Percentiles rank a stretch among this genome's conserved stretches.
Evolutionary conservation across 805 yeast species (phyloP).

Genomic region (Candida argentea): DNA sequence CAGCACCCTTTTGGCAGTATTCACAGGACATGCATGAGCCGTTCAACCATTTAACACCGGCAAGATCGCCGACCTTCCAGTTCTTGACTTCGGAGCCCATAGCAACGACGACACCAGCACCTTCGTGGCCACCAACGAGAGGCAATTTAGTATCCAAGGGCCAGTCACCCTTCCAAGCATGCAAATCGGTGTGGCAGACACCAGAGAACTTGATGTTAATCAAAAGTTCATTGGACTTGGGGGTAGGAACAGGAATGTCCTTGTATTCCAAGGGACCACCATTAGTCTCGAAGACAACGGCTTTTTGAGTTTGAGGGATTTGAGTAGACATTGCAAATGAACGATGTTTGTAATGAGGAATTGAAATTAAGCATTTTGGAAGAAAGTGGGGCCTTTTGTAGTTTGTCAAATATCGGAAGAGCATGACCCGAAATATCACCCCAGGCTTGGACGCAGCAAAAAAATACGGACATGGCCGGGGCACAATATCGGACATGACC

Average conservation of each 20-base stretch:
- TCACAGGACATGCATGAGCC: slow-evolving; percentile 35
- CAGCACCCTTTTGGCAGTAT: slow-evolving; percentile 30
- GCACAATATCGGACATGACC: too few species aligned
- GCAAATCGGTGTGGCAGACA: slow-evolving; percentile 38
- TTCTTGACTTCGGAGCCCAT: slow-evolving; percentile 31
- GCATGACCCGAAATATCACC: too few species aligned
- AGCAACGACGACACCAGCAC: slow-evolving; percentile 38
- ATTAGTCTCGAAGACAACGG: slow-evolving; percentile 31
- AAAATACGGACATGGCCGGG: too few species aligned
- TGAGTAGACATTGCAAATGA: too few species aligned
- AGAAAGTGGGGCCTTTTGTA: too few species aligned
- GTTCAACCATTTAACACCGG: slow-evolving; percentile 38
- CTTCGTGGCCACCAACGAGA: slow-evolving; percentile 39
- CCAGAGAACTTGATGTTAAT: slow-evolving; percentile 37
- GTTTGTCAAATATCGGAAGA: too few species aligned
- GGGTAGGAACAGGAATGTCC: slow-evolving; percentile 21
- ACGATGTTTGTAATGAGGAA: too few species aligned
- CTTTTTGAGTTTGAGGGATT: slow-evolving; percentile 33
- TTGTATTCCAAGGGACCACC: slow-evolving; percentile 33
- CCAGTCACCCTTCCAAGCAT: slow-evolving; percentile 41
- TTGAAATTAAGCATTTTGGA: too few species aligned
- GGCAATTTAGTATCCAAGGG: slow-evolving; percentile 35
- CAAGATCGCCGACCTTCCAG: slow-evolving; percentile 34
- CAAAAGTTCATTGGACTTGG: slow-evolving; percentile 31
- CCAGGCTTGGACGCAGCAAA: too few species aligned